These are phyloP conservation scores for Phytophthora tentaculata DNA, from an alignment of 352 stramenopile genomes.

Conservation along the genomic window DNA sequence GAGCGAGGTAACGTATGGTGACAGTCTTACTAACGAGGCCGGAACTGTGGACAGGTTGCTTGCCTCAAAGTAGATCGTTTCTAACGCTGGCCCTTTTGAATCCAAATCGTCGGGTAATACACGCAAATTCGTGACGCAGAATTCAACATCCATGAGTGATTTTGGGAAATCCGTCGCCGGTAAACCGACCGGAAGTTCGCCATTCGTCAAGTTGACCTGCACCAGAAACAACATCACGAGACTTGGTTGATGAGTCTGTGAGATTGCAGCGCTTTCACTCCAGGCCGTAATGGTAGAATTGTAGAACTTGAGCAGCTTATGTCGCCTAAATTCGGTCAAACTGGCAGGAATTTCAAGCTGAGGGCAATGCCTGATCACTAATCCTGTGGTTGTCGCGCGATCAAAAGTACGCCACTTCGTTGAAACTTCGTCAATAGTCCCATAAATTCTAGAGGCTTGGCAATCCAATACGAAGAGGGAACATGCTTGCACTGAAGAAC, in stretches of 20 bases:
- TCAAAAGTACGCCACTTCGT: conserved; percentile 28
- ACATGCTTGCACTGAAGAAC: conserved; percentile 26
- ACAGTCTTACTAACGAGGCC: conserved; percentile 7
- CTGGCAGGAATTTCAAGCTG: conserved; percentile 37
- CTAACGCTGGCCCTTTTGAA: conserved; percentile 34
- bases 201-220: conserved; percentile 34
- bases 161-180: conserved; percentile 33
- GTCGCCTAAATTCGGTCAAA: conserved; percentile 35
- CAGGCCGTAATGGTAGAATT: conserved; percentile 41
- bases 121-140: conserved; percentile 39
- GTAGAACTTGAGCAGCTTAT: conserved; percentile 46
- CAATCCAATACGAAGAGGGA: conserved; percentile 41
- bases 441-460: conserved; percentile 4
- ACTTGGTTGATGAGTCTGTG: conserved; percentile 27
- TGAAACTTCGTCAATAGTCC: neutral
- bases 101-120: conserved; percentile 43
- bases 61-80: conserved; percentile 7
- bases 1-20: conserved; percentile 12
- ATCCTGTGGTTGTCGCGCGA: conserved; percentile 7
- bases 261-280: conserved; percentile 34
- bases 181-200: conserved; percentile 40
- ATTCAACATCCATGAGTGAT: conserved; percentile 38
- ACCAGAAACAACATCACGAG: conserved; percentile 48
- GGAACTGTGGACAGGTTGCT: conserved; percentile 13
- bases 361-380: conserved; percentile 39